These are phyloP conservation scores for Pisolithus marmoratus DNA, from an alignment of 768 basidiomycete species.

Conservation along the genomic window DNA sequence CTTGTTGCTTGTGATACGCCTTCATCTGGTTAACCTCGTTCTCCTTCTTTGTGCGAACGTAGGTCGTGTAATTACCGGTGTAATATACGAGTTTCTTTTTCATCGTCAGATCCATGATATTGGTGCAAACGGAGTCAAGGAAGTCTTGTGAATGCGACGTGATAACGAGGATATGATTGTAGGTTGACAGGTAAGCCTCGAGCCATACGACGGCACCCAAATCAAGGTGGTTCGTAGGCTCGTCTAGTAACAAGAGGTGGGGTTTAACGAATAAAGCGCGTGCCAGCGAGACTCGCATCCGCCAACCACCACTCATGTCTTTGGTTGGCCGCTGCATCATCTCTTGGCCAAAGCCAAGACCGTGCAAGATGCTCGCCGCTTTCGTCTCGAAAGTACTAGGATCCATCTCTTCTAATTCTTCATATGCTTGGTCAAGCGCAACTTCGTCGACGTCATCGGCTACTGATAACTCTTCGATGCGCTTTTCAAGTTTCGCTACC, in stretches of 20 bases:
- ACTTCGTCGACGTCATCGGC: slow-evolving; percentile 85
- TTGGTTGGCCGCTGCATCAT: slow-evolving; percentile 98
- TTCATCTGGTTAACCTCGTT: slow-evolving; percentile 99
- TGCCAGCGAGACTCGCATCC: slow-evolving; percentile 97
- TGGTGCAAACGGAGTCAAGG: slow-evolving; percentile 96
- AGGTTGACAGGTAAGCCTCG: slow-evolving; percentile 95
- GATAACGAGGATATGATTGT: slow-evolving; percentile 97
- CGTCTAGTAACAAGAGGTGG: slow-evolving; percentile 90
- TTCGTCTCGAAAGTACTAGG: slow-evolving; percentile 94
- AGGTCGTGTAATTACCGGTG: slow-evolving; percentile 95
- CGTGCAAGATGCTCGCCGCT: slow-evolving; percentile 93
- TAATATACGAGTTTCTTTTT: slow-evolving; percentile 95
- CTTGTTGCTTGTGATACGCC: slow-evolving; percentile 97
- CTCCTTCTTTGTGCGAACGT: slow-evolving; percentile 91
- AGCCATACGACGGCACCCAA: slow-evolving; percentile 98
- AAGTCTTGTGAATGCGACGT: slow-evolving; percentile 99
- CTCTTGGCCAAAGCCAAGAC: slow-evolving; percentile 81
- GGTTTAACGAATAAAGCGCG: slow-evolving; percentile 95
- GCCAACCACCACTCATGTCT: slow-evolving; percentile 99
- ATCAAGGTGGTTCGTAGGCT: slow-evolving; percentile 91
- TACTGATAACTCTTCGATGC: slow-evolving; percentile 90
- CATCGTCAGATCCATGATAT: slow-evolving; percentile 92
- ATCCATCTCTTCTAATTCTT: slow-evolving; percentile 96
- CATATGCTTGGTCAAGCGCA: slow-evolving; percentile 85
- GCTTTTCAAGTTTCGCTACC: slow-evolving; percentile 87